phyloP scores from a whole-genome alignment of 2,329 filamentous ascomycete genomes.

The Alternaria sp. region DNA sequence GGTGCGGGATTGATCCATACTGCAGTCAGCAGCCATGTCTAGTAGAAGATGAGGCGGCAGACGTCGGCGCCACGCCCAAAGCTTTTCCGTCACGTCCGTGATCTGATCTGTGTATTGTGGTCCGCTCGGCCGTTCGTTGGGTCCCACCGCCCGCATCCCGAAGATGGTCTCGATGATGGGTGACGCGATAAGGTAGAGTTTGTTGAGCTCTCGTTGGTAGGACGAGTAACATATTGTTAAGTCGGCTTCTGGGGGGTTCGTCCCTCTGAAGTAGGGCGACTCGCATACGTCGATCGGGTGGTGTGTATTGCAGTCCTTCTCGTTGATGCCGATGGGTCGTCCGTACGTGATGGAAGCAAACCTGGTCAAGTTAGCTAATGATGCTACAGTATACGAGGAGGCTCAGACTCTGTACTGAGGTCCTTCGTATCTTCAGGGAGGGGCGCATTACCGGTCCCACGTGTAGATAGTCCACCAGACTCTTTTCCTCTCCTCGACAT shows the following conservation, averaged over 20 bases:
- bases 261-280: slow-evolving; percentile 32
- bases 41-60: slow-evolving; percentile 32
- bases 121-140: slow-evolving; percentile 5
- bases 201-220: slow-evolving; percentile 34
- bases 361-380: slow-evolving; percentile 8
- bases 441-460: slow-evolving; percentile 42
- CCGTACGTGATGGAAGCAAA: slow-evolving; percentile 53
- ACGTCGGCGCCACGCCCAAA: slow-evolving; percentile 31
- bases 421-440: background rate
- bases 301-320: slow-evolving; percentile 48
- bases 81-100: slow-evolving; percentile 20
- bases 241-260: background rate
- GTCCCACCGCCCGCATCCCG: slow-evolving; percentile 16
- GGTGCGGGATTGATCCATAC: slow-evolving; percentile 11
- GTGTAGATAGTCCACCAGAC: slow-evolving; percentile 55
- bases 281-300: slow-evolving; percentile 47
- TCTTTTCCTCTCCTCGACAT: slow-evolving; percentile 47
- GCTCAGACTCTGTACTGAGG: background rate
- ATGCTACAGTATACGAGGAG: background rate
- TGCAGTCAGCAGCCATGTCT: slow-evolving; percentile 25
- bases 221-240: slow-evolving; percentile 15
- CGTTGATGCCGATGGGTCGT: slow-evolving; percentile 51
- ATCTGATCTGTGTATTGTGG: slow-evolving; percentile 23
- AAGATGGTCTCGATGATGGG: slow-evolving; percentile 41
- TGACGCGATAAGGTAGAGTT: slow-evolving; percentile 39